These are phyloP conservation scores for Stephanodiscus minutulus DNA, from an alignment of 108 stramenopile species.

Conservation along the genomic window DNA sequence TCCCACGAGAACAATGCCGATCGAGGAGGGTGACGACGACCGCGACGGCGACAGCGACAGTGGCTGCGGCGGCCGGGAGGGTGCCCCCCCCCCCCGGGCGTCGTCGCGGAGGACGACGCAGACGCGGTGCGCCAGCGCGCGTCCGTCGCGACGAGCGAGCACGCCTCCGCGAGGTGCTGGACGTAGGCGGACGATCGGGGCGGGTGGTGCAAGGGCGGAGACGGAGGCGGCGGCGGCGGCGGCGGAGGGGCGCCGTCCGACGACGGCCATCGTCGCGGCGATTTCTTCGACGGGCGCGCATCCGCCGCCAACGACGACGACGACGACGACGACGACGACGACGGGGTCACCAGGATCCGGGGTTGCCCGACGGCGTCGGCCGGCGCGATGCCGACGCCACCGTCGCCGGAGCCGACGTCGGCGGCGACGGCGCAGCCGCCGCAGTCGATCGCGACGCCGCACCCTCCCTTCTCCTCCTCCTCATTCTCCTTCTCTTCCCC, in stretches of 20 bases:
- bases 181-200: constrained; percentile 72
- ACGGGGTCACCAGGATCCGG: no score
- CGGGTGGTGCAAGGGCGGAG: not conserved
- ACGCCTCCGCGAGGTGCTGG: constrained; percentile 81
- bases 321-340: not conserved
- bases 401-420: not conserved
- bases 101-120: constrained; percentile 4
- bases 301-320: not conserved
- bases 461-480: no score
- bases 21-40: not conserved
- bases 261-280: no score
- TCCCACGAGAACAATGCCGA: constrained; percentile 70
- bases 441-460: no score
- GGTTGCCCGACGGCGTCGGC: no score
- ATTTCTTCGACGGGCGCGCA: not conserved
- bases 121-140: constrained; percentile 65
- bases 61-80: not conserved
- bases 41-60: not conserved
- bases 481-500: no score
- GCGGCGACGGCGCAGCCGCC: no score
- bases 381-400: not conserved
- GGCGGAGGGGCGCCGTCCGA: no score
- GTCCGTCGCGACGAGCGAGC: constrained; percentile 65
- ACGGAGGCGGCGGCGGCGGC: not conserved
- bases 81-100: not conserved